These are phyloP conservation scores for Pittosporum tobira DNA, from an alignment of 129 eudicot genomes.

Conservation along the genomic window DNA sequence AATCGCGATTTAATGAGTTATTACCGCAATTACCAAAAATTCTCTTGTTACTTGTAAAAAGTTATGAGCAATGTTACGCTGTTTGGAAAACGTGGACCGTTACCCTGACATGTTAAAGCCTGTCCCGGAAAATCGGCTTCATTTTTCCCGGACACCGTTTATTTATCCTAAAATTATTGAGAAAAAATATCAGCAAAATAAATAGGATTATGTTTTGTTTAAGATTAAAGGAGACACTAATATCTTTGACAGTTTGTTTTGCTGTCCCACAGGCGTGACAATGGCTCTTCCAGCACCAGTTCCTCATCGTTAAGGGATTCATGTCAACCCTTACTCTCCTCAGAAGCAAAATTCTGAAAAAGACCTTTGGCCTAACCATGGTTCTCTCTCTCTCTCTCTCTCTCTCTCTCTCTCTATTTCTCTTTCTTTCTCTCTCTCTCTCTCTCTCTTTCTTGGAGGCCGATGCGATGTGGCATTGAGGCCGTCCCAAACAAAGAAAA, in stretches of 20 bases:
- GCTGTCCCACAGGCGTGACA: conserved; percentile 99
- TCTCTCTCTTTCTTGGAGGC: conserved; percentile 28
- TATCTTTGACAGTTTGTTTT: conserved; percentile 93
- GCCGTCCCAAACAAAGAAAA: conserved; percentile 29
- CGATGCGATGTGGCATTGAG: conserved; percentile 28
- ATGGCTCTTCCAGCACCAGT: conserved; percentile 62
- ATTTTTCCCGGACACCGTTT: no score
- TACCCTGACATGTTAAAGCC: no score
- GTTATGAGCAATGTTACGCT: no score
- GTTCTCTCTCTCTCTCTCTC: conserved; percentile 47
- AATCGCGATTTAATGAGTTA: no score
- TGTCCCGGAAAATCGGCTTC: no score
- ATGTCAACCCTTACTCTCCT: conserved; percentile 19
- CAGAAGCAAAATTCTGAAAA: conserved; percentile 21
- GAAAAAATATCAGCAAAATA: no score
- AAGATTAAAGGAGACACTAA: conserved; percentile 32
- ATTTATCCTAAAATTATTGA: no score
- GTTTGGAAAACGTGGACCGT: no score
- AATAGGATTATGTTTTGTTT: not conserved
- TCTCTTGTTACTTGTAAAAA: no score
- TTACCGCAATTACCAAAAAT: no score
- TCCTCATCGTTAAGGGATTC: conserved; percentile 71
- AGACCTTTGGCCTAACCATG: conserved; percentile 90
- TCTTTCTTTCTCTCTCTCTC: conserved; percentile 14
- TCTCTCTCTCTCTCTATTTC: conserved; percentile 3